phyloP scores from a whole-genome alignment of 805 yeast species.

The Wickerhamiella australiensis region DNA sequence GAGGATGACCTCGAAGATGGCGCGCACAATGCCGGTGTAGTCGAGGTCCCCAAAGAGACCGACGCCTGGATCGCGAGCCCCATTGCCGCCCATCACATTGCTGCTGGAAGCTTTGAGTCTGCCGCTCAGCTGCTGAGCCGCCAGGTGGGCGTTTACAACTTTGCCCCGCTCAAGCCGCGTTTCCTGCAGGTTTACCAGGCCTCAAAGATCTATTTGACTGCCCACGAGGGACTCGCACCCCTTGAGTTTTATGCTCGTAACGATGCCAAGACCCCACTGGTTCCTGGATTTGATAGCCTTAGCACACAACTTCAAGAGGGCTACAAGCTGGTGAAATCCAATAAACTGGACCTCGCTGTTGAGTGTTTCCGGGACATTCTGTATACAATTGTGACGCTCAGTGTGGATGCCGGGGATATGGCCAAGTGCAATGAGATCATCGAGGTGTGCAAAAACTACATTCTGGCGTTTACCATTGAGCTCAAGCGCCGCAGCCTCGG shows the following conservation, averaged over 20 bases:
- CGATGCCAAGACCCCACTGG: conserved; percentile 56
- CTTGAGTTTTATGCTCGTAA: conserved; percentile 56
- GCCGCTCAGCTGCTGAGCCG: conserved; percentile 87
- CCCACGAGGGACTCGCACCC: conserved; percentile 62
- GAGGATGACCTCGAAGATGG: conserved; percentile 49
- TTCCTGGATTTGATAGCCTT: conserved; percentile 62
- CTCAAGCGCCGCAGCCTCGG: conserved; percentile 74
- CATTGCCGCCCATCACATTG: conserved; percentile 82
- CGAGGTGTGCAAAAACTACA: conserved; percentile 72
- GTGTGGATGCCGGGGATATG: conserved; percentile 67
- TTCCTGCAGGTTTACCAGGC: conserved; percentile 78
- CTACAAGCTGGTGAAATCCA: conserved; percentile 69
- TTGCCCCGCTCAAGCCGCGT: conserved; percentile 74
- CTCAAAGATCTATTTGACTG: conserved; percentile 61
- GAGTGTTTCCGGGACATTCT: conserved; percentile 65
- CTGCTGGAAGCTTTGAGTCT: conserved; percentile 92
- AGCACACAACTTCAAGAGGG: conserved; percentile 56
- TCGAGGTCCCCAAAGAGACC: conserved; percentile 42
- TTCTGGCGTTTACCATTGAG: conserved; percentile 84
- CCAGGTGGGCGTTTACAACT: conserved; percentile 75
- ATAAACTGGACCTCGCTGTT: conserved; percentile 74
- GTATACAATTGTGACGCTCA: conserved; percentile 57
- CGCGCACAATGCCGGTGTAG: conserved; percentile 20
- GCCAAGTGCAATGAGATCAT: conserved; percentile 60
- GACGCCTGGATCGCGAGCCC: conserved; percentile 81